Conservation (phyloP, 129 eudicot genomes). For the Deinandra increscens region DNA sequence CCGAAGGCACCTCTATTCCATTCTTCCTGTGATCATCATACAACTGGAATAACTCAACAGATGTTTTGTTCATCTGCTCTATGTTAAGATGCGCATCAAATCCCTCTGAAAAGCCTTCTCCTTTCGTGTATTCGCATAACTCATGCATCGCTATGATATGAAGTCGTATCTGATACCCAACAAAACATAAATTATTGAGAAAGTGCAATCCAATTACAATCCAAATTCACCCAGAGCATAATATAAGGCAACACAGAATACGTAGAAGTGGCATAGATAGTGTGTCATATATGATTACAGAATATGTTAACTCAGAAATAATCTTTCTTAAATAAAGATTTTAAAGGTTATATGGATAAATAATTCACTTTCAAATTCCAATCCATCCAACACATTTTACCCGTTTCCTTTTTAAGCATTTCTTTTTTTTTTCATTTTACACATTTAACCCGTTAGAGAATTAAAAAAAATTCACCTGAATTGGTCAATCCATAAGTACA, state of each 20-base stretch:
- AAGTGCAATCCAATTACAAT: not conserved
- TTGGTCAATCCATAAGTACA: not conserved
- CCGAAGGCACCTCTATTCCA: slow-evolving; percentile 78
- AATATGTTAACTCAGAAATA: not conserved
- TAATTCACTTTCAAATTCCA: not conserved
- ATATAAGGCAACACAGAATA: not conserved
- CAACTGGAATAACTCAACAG: slow-evolving; percentile 87
- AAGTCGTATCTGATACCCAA: slow-evolving; percentile 76
- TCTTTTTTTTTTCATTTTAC: not conserved
- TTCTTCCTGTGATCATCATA: slow-evolving; percentile 94
- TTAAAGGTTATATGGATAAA: not conserved
- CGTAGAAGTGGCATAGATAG: slow-evolving; percentile 2
- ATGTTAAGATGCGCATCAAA: slow-evolving; percentile 99
- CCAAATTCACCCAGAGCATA: slow-evolving; percentile 12
- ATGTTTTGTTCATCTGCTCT: slow-evolving; percentile 98
- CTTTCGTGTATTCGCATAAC: slow-evolving; percentile 83
- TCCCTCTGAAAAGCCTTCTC: slow-evolving; percentile 99
- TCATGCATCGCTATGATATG: slow-evolving; percentile 97
- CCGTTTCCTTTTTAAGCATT: not conserved
- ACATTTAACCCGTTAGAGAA: not conserved
- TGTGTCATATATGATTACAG: not conserved
- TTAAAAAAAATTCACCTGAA: too few relatives aligned
- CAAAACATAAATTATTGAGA: slow-evolving; percentile 19
- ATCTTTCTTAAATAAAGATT: not conserved
- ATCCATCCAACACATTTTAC: not conserved